phyloP scores from a whole-genome alignment of 352 stramenopile species.

The Globisporangium nodosum region DNA sequence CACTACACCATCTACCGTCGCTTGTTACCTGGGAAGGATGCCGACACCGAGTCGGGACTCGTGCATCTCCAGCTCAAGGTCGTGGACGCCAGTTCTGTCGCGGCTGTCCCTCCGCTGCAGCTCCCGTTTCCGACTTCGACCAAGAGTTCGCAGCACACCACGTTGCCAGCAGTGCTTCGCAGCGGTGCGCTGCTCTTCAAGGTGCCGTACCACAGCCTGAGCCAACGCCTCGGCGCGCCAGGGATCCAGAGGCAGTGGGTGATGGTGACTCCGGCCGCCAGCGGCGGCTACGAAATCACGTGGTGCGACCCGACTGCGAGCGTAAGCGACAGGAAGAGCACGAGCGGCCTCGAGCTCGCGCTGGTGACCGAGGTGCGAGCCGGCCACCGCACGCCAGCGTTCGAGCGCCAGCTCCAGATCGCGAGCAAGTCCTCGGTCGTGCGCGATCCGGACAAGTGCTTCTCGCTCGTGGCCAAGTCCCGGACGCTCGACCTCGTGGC shows the following conservation, averaged over 20 bases:
- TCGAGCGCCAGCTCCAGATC: slow-evolving; percentile 38
- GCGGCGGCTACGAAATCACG: slow-evolving; percentile 30
- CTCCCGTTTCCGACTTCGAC: slow-evolving; percentile 18
- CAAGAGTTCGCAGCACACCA: background rate
- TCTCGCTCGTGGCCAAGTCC: slow-evolving; percentile 57
- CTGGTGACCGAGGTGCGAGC: slow-evolving; percentile 55
- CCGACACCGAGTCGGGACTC: slow-evolving; percentile 23
- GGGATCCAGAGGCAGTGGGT: slow-evolving; percentile 61
- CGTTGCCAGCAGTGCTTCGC: slow-evolving; percentile 34
- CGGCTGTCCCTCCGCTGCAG: slow-evolving; percentile 21
- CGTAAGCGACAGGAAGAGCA: slow-evolving; percentile 25
- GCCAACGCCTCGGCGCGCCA: slow-evolving; percentile 28
- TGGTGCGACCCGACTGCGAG: slow-evolving; percentile 64
- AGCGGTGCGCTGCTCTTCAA: slow-evolving; percentile 75
- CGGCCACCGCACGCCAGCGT: slow-evolving; percentile 54
- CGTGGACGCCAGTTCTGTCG: slow-evolving; percentile 21
- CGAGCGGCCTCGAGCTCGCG: slow-evolving; percentile 31
- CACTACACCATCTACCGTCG: slow-evolving; percentile 46
- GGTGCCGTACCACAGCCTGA: slow-evolving; percentile 68
- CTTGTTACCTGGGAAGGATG: background rate
- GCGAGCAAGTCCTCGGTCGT: slow-evolving; percentile 31
- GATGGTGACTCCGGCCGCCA: slow-evolving; percentile 18
- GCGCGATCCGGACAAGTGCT: slow-evolving; percentile 47
- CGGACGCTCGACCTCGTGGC: slow-evolving; percentile 72
- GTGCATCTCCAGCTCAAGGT: slow-evolving; percentile 74